phyloP scores from a whole-genome alignment of 2,329 filamentous ascomycete genomes.

The Didymellaceae sp. region DNA sequence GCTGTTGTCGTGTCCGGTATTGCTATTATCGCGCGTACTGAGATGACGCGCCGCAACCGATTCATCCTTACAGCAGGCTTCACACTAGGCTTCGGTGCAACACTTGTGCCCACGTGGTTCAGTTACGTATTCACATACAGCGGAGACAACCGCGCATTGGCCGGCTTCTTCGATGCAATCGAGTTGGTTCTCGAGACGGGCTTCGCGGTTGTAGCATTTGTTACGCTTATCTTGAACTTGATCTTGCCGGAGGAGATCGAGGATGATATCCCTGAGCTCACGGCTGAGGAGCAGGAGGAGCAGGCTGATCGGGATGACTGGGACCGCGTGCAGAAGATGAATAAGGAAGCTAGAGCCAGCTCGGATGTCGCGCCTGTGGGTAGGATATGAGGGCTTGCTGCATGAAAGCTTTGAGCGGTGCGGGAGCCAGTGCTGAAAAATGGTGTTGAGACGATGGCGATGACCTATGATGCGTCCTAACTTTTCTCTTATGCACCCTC shows the following conservation, averaged over 20 bases:
- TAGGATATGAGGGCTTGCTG: neutral
- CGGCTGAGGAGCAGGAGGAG: conserved; percentile 50
- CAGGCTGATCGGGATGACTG: conserved; percentile 51
- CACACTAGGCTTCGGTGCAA: conserved; percentile 69
- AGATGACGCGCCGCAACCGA: conserved; percentile 79
- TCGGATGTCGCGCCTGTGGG: conserved; percentile 12
- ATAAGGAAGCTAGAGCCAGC: conserved; percentile 23
- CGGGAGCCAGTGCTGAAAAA: too few species aligned
- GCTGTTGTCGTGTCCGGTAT: conserved; percentile 80
- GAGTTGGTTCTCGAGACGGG: conserved; percentile 61
- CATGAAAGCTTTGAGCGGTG: too few species aligned
- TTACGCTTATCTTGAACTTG: conserved; percentile 77
- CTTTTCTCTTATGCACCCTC: too few species aligned
- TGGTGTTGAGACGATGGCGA: neutral
- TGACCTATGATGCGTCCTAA: too few species aligned
- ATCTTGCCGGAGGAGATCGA: conserved; percentile 77
- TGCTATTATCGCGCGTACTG: conserved; percentile 73
- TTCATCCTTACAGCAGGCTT: conserved; percentile 82
- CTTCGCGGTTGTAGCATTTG: conserved; percentile 73
- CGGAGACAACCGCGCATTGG: conserved; percentile 70
- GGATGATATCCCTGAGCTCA: conserved; percentile 59
- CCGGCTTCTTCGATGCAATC: conserved; percentile 75
- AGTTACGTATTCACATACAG: conserved; percentile 73
- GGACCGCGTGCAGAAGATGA: conserved; percentile 41
- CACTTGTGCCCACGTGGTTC: conserved; percentile 66